Percentiles rank a stretch among this genome's conserved stretches.
Evolutionary conservation across 306 rosid species (phyloP).

Genomic region (Vigna trinervia): DNA sequence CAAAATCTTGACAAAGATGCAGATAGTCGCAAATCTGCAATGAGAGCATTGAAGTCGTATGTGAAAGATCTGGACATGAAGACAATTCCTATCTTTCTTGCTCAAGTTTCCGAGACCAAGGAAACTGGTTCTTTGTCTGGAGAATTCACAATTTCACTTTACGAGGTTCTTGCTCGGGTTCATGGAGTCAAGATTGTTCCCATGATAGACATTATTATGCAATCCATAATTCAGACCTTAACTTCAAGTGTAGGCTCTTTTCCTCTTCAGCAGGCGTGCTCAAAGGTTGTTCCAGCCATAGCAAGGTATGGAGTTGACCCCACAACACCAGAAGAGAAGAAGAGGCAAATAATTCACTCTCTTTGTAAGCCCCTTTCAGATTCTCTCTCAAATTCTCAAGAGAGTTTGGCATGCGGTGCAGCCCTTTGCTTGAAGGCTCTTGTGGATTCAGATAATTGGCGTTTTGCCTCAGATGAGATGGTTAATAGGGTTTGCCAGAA

Average conservation of each 20-base stretch:
- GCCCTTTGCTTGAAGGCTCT: constrained; percentile 89
- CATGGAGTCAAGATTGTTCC: constrained; percentile 87
- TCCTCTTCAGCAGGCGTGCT: constrained; percentile 91
- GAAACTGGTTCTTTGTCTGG: constrained; percentile 74
- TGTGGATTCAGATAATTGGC: constrained; percentile 92
- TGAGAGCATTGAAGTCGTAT: constrained; percentile 76
- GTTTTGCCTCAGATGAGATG: constrained; percentile 85
- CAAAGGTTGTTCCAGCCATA: constrained; percentile 85
- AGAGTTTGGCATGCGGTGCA: constrained; percentile 79
- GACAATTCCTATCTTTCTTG: constrained; percentile 83
- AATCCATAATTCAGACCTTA: constrained; percentile 75
- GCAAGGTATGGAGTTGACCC: constrained; percentile 94
- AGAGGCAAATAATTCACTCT: constrained; percentile 64
- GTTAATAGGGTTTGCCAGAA: constrained; percentile 86
- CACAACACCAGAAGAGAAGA: constrained; percentile 75
- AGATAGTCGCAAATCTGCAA: constrained; percentile 80
- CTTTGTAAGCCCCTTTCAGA: constrained; percentile 80
- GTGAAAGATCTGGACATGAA: constrained; percentile 80
- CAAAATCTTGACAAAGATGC: constrained; percentile 82
- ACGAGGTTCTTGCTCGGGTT: constrained; percentile 88
- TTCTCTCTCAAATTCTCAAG: constrained; percentile 76
- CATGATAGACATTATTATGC: constrained; percentile 72
- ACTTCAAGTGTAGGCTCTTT: constrained; percentile 87
- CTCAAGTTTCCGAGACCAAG: constrained; percentile 89
- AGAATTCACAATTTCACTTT: constrained; percentile 80